These are phyloP conservation scores for Acephala macrosclerotiorum DNA, from an alignment of 2,329 filamentous ascomycete genomes.

Conservation along the genomic window DNA sequence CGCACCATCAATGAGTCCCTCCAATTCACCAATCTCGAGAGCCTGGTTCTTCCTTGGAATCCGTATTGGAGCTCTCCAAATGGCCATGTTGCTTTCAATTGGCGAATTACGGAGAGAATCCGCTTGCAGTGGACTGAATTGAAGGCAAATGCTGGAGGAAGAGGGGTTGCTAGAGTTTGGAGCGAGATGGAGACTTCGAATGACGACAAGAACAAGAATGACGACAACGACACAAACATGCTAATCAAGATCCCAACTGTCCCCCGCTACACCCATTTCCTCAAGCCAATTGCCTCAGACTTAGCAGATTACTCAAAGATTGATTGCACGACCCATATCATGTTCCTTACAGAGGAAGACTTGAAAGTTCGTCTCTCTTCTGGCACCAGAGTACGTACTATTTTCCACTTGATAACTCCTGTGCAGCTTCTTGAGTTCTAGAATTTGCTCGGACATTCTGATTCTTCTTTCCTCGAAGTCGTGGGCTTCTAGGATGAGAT, in stretches of 20 bases:
- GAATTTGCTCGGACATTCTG: too few species aligned
- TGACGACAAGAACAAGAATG: background rate
- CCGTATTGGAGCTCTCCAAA: background rate
- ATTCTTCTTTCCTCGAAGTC: too few species aligned
- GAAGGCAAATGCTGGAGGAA: background rate
- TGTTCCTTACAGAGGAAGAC: background rate
- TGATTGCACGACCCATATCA: background rate
- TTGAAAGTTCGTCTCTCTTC: background rate
- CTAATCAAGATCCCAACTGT: background rate
- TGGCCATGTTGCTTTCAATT: background rate
- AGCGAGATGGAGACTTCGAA: background rate
- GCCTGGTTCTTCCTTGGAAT: background rate
- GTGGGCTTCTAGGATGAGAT: too few species aligned
- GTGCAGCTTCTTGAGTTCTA: too few species aligned
- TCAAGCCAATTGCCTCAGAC: background rate
- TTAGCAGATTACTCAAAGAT: background rate
- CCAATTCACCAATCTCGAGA: constrained; percentile 5
- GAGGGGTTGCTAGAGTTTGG: background rate
- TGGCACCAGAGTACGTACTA: background rate
- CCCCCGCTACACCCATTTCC: background rate
- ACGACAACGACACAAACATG: background rate
- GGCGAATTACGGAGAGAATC: background rate
- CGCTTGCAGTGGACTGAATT: background rate
- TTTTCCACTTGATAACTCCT: too few species aligned
- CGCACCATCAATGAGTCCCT: background rate